Evolutionary conservation across 192 early-diverging fungal species (phyloP).

Genomic region (Backusella mclennaniae): DNA sequence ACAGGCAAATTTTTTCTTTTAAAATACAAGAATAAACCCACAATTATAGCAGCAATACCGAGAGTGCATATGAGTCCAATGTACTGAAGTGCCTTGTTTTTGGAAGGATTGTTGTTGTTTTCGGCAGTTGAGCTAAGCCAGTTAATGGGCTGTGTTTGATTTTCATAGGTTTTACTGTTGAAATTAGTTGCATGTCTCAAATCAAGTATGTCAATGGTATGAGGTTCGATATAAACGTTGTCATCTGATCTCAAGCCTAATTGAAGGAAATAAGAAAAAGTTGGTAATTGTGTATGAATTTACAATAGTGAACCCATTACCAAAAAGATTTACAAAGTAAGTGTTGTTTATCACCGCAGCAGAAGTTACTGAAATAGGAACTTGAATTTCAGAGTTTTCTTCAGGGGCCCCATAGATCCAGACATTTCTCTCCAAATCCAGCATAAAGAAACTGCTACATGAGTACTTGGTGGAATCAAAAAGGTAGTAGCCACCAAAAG

Average conservation of each 20-base stretch:
- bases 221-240: neutral
- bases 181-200: neutral
- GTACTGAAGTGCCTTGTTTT: neutral
- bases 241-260: neutral
- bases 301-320: neutral
- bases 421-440: neutral
- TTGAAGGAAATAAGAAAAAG: neutral
- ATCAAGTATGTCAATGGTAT: neutral
- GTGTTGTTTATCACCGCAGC: neutral
- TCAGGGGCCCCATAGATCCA: neutral
- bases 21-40: neutral
- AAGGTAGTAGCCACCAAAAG: neutral
- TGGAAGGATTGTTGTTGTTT: no score
- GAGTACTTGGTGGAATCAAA: accelerated
- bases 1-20: neutral
- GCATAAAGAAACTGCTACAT: neutral
- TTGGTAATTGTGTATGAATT: neutral
- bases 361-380: neutral
- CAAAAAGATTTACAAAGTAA: neutral
- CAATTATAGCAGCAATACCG: neutral
- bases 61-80: neutral
- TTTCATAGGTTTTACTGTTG: neutral
- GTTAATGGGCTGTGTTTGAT: neutral
- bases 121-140: neutral
- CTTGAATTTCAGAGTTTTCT: neutral